Conservation (phyloP, 257 asterid species). For the Plectranthus barbatus region DNA sequence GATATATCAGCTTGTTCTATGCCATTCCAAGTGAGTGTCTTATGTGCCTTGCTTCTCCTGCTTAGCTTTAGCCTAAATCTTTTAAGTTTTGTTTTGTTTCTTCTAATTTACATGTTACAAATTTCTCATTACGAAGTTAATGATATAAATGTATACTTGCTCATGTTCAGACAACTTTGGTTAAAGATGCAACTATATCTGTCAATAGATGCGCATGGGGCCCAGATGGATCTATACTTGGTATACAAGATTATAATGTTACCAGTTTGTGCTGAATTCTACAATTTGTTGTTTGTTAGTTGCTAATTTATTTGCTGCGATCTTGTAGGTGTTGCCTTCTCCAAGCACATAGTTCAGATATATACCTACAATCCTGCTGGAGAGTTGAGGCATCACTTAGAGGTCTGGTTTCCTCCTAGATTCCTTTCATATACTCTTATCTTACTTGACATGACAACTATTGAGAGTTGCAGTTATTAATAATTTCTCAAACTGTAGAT, state of each 20-base stretch:
- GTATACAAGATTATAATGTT: constrained; percentile 31
- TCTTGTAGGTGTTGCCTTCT: constrained; percentile 76
- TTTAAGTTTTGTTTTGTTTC: not conserved
- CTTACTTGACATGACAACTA: not conserved
- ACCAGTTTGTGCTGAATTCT: too few relatives aligned
- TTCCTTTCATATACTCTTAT: constrained; percentile 5
- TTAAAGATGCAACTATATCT: constrained; percentile 76
- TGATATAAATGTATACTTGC: not conserved
- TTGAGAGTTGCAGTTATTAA: constrained; percentile 9
- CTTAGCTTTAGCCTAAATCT: not conserved
- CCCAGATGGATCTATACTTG: constrained; percentile 93
- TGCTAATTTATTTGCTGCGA: constrained; percentile 16
- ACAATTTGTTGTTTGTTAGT: not conserved
- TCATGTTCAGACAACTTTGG: constrained; percentile 65
- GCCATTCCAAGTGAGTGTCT: constrained; percentile 73
- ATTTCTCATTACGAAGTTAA: not conserved
- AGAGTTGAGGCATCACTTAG: constrained; percentile 80
- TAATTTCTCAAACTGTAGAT: constrained; percentile 39
- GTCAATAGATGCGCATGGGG: constrained; percentile 96
- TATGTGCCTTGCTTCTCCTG: constrained; percentile 13
- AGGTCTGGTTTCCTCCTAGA: constrained; percentile 35
- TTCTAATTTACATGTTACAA: not conserved
- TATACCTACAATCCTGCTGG: constrained; percentile 75
- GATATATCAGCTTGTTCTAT: constrained; percentile 75
- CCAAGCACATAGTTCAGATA: constrained; percentile 89